Evolutionary conservation across 306 rosid genomes (phyloP).

Genomic region (Macrotyloma uniflorum): DNA sequence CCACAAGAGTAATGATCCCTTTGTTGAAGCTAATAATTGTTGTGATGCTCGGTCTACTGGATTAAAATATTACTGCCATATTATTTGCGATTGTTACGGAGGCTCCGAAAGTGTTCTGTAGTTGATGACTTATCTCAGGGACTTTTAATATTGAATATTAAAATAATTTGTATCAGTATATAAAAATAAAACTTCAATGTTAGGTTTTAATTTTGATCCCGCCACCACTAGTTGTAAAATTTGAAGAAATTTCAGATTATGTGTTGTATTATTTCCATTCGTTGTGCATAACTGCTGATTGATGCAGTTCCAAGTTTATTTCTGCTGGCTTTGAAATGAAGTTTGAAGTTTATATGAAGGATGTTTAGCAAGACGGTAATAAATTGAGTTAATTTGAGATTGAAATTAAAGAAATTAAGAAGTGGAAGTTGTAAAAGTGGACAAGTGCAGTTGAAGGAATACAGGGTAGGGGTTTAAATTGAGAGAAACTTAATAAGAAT

Average conservation of each 20-base stretch:
- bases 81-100: constrained; percentile 30
- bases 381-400: neutral
- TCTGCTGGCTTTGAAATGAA: neutral
- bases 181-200: constrained; percentile 33
- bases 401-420: neutral
- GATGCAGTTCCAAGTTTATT: neutral
- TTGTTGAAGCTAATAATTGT: constrained; percentile 37
- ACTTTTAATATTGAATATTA: constrained; percentile 32
- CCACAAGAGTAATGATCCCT: constrained; percentile 77
- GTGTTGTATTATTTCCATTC: neutral
- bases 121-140: constrained; percentile 29
- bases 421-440: neutral
- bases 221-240: constrained; percentile 26
- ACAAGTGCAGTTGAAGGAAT: neutral
- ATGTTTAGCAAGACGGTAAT: neutral
- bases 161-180: constrained; percentile 48
- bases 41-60: constrained; percentile 36
- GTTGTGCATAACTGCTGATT: neutral
- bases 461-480: neutral
- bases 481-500: neutral
- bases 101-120: constrained; percentile 33
- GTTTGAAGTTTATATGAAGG: neutral
- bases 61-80: constrained; percentile 32
- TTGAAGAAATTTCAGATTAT: constrained; percentile 37
- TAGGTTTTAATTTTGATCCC: constrained; percentile 40